These are phyloP conservation scores for Buddleja alternifolia DNA, from an alignment of 257 asterid genomes.

Conservation along the genomic window DNA sequence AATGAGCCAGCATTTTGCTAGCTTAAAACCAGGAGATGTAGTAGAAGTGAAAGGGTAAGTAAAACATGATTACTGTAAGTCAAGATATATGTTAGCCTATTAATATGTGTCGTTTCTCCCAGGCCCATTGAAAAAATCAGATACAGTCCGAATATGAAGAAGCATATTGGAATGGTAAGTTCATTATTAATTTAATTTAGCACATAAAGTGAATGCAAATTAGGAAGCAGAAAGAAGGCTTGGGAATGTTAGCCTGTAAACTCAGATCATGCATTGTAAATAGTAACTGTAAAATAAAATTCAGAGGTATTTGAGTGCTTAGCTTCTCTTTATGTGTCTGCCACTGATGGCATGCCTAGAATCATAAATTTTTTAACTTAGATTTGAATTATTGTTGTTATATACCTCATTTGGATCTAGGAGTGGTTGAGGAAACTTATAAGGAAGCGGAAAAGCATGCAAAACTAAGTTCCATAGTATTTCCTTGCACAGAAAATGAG, in stretches of 20 bases:
- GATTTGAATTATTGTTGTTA: no score
- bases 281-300: neutral
- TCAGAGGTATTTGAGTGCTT: neutral
- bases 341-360: neutral
- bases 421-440: constrained; percentile 6
- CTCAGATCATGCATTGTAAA: neutral
- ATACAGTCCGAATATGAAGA: constrained; percentile 92
- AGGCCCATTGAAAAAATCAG: constrained; percentile 92
- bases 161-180: constrained; percentile 97
- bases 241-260: neutral
- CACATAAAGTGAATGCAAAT: neutral
- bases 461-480: neutral
- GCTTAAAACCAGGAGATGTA: constrained; percentile 90
- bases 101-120: constrained; percentile 38
- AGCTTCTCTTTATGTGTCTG: neutral
- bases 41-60: constrained; percentile 94
- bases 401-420: neutral
- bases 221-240: constrained; percentile 2
- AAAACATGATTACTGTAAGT: constrained; percentile 20
- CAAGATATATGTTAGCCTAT: constrained; percentile 11
- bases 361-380: no score
- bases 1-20: constrained; percentile 98
- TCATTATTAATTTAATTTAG: constrained; percentile 23
- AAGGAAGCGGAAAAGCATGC: neutral
- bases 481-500: constrained; percentile 3